phyloP scores from a whole-genome alignment of 2,329 filamentous ascomycete genomes.

The Calonectria naviculata region DNA sequence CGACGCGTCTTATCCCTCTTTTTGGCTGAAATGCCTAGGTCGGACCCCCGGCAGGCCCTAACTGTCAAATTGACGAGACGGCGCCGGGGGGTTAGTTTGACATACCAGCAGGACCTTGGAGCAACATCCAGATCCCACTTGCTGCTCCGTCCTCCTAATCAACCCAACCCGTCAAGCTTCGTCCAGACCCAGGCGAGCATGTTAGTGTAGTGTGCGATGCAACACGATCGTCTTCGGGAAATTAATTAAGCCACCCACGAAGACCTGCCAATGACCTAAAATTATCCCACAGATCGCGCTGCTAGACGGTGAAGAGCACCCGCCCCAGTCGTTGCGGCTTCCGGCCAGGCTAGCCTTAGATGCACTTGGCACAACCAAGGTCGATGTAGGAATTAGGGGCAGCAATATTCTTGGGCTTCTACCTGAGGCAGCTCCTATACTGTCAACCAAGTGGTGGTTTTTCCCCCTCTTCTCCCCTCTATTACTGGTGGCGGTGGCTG shows the following conservation, averaged over 20 bases:
- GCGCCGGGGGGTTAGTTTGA: slow-evolving; percentile 6
- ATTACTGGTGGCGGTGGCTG: slow-evolving; percentile 1
- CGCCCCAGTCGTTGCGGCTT: slow-evolving; percentile 32
- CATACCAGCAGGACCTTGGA: slow-evolving; percentile 16
- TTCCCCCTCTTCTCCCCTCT: neutral
- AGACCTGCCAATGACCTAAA: slow-evolving; percentile 28
- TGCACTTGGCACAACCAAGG: slow-evolving; percentile 17
- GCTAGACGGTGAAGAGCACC: neutral
- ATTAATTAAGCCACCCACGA: slow-evolving; percentile 31
- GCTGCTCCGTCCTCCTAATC: slow-evolving; percentile 1
- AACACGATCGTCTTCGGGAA: slow-evolving; percentile 36
- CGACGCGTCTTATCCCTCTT: slow-evolving; percentile 9
- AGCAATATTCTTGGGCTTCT: neutral
- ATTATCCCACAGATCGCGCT: slow-evolving; percentile 23
- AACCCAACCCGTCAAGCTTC: slow-evolving; percentile 13
- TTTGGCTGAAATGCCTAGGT: slow-evolving; percentile 11
- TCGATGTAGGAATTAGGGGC: slow-evolving; percentile 6
- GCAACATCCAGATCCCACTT: neutral
- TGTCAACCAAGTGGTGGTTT: neutral
- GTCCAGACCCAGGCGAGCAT: slow-evolving; percentile 16
- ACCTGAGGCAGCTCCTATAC: slow-evolving; percentile 7
- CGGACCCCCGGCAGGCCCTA: slow-evolving; percentile 4
- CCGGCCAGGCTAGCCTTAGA: slow-evolving; percentile 19
- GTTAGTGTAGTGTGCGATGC: slow-evolving; percentile 27
- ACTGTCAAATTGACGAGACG: slow-evolving; percentile 21